Evolutionary conservation across 257 asterid species (phyloP).

Genomic region (Catharanthus roseus): DNA sequence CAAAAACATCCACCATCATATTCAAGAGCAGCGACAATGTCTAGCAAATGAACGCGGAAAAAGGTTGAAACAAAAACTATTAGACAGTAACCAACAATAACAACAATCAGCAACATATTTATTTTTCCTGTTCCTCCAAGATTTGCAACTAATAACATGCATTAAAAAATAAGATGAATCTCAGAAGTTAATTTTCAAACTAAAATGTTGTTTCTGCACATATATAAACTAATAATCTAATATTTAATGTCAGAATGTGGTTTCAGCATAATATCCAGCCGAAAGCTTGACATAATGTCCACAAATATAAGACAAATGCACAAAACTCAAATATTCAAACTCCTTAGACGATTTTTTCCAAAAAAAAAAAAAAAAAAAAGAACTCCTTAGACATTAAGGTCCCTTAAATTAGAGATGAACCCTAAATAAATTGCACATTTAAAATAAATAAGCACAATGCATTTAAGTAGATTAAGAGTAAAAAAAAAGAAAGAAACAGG

Average conservation of each 20-base stretch:
- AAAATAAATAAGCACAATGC: no score
- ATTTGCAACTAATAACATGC: not conserved
- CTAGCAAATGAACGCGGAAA: conserved; percentile 29
- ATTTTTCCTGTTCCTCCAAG: not conserved
- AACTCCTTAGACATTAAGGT: no score
- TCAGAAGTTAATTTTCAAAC: not conserved
- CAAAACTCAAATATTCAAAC: not conserved
- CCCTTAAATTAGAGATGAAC: not conserved
- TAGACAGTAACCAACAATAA: not conserved
- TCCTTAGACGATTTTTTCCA: no score
- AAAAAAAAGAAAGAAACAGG: not conserved
- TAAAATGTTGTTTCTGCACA: no score
- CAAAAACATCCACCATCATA: conserved; percentile 83
- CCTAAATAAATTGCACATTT: not conserved
- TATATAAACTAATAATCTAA: not conserved
- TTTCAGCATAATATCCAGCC: not conserved
- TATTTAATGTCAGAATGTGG: not conserved
- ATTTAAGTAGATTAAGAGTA: not conserved
- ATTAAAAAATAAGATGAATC: not conserved
- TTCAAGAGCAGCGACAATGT: conserved; percentile 61
- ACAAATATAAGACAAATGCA: not conserved
- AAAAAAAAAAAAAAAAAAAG: no score
- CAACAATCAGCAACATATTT: not conserved
- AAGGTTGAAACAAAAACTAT: not conserved
- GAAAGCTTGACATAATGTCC: not conserved